Base-by-base conservation (phyloP, 75 land plant species). In the Gnetum montanum region DNA sequence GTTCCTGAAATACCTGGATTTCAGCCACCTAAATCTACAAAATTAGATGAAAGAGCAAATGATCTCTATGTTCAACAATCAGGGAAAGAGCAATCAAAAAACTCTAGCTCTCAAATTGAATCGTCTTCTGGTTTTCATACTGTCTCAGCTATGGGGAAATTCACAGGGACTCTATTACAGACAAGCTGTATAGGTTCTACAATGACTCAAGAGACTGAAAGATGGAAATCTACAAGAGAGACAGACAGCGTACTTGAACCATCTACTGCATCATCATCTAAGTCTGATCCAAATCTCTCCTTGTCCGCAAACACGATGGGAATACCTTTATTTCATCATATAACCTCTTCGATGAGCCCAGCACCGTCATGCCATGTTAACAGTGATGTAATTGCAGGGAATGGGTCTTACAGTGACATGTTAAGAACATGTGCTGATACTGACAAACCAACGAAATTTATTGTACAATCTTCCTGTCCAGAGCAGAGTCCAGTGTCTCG, bases 1-100 rank as follows among this genome's bases (percentile, higher is more conserved):
- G 60, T 71, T 41, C 72, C 68, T 35, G 81, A 68, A 7, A 50
- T 67, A 25, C 68, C 75, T 58, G 20, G 1, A 31, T 52, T 52
- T 6, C 34, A 19, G 10, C 12, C 37, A 20, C 8, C 16, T 13
- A 30, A 29, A 12, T 31, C 2, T 7, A 11, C 33, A 52, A 30
- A 36, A 31, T 22, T 52, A 20, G 55, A 51, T 13, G 54, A 52
- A 36, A 30, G 0, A 33, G 19, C 12, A 19, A 8, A 22, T 52
- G 31, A 13, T 31, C 6, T 50, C 8, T 23, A 20, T 31, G 54
- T 28, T 4, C 13, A 33, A 30, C 12, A 7, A n/a, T 34, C 54
- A 7, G 8, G 16, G 20, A 51, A 30, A 34, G 54, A 51, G 31
- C 29, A 51, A 15, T 28, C 19, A 6, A n/a, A n/a, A n/a, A n/a